Percentiles rank a stretch among this genome's conserved stretches.
These are phyloP conservation scores for Cutaneotrichosporon spelunceum DNA, from an alignment of 1,284 basidiomycete genomes.

Conservation along the genomic window DNA sequence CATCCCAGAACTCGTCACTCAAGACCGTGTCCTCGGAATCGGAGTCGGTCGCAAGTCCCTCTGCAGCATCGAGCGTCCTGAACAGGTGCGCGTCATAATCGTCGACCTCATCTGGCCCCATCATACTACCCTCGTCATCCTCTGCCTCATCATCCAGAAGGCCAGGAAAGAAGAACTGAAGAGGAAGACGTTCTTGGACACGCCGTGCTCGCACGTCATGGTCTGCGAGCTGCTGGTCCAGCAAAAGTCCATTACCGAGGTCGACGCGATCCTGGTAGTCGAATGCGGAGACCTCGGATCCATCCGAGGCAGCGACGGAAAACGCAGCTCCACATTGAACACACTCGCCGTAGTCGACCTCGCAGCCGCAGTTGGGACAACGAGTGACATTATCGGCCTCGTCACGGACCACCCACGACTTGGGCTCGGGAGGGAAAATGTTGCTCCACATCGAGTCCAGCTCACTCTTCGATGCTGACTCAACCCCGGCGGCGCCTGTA, in stretches of 20 bases:
- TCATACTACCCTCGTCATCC: neutral
- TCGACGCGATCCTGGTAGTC: neutral
- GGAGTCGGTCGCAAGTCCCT: conserved; percentile 7
- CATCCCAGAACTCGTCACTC: conserved; percentile 8
- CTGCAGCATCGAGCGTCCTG: conserved; percentile 9
- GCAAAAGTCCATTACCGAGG: neutral
- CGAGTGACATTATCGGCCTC: conserved; percentile 30
- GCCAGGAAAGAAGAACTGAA: neutral
- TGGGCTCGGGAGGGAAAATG: conserved; percentile 33
- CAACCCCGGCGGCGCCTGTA: neutral
- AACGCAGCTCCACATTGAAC: conserved; percentile 34
- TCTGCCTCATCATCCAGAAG: conserved; percentile 6
- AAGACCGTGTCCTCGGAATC: conserved; percentile 7
- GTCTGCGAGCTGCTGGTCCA: neutral
- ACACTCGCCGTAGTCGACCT: conserved; percentile 39
- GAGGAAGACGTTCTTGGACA: neutral
- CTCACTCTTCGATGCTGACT: conserved; percentile 2
- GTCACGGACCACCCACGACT: conserved; percentile 34
- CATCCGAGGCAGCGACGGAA: conserved; percentile 26
- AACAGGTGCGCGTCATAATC: neutral
- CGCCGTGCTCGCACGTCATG: conserved; percentile 1
- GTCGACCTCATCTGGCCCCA: neutral
- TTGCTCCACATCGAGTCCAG: conserved; percentile 35
- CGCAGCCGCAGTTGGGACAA: conserved; percentile 40
- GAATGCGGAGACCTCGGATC: conserved; percentile 3